Conservation (phyloP, 2,329 filamentous ascomycete species). For the Aspergillus sp. region DNA sequence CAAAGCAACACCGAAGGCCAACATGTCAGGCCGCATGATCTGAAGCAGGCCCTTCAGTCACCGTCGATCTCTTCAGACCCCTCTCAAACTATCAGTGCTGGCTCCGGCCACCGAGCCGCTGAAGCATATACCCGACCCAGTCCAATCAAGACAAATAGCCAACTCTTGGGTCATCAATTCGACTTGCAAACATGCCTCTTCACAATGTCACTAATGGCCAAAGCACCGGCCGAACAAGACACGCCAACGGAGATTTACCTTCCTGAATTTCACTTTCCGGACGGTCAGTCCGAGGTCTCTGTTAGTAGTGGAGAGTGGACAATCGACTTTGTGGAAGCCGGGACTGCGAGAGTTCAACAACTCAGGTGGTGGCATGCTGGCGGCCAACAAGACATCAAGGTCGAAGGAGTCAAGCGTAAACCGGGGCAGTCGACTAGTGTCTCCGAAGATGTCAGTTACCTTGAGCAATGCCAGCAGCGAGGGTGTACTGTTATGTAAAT, state of each 20-base stretch:
- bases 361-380: conserved; percentile 89
- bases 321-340: conserved; percentile 64
- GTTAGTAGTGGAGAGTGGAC: conserved; percentile 86
- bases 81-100: conserved; percentile 51
- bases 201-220: conserved; percentile 59
- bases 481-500: conserved; percentile 45
- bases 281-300: conserved; percentile 60
- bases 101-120: conserved; percentile 72
- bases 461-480: conserved; percentile 52
- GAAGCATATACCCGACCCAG: conserved; percentile 88
- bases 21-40: conserved; percentile 63
- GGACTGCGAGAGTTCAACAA: conserved; percentile 62
- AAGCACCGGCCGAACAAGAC: conserved; percentile 52
- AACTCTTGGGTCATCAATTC: conserved; percentile 65
- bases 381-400: conserved; percentile 70
- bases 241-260: conserved; percentile 75
- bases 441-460: conserved; percentile 65
- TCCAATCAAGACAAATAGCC: conserved; percentile 66
- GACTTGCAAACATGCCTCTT: conserved; percentile 74
- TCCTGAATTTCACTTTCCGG: conserved; percentile 87
- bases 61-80: conserved; percentile 50
- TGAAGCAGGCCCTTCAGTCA: conserved; percentile 60
- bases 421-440: conserved; percentile 33
- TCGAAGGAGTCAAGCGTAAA: conserved; percentile 64
- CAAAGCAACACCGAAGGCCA: conserved; percentile 34